Conservation (phyloP, 2,329 filamentous ascomycete species). For the Claviceps paspali region DNA sequence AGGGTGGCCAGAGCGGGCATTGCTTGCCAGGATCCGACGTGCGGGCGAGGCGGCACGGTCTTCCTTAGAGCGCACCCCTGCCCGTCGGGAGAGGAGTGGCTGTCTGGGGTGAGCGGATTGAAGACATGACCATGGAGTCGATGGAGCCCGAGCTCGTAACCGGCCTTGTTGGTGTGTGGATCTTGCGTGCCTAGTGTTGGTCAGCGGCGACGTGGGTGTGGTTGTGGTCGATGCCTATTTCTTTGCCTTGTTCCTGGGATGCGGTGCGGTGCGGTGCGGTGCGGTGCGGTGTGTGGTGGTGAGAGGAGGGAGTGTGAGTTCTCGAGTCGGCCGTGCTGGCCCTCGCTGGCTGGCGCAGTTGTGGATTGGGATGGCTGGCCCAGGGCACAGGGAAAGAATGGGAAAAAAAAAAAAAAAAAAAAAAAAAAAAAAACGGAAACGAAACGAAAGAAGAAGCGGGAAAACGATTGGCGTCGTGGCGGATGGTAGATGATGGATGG, state of each 20-base stretch:
- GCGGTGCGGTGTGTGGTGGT: background rate
- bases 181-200: conserved; percentile 3
- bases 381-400: background rate
- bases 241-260: too few species aligned
- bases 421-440: background rate
- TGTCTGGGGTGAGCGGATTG: conserved; percentile 7
- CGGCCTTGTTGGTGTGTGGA: conserved; percentile 5
- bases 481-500: conserved; percentile 1
- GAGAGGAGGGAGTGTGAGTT: background rate
- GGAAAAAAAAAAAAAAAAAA: too few species aligned
- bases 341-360: background rate
- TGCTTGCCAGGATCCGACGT: conserved; percentile 7
- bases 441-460: background rate
- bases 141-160: conserved; percentile 6
- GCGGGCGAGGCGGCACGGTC: conserved; percentile 7
- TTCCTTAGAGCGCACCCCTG: conserved; percentile 3
- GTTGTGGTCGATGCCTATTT: background rate
- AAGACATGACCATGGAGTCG: conserved; percentile 5
- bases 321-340: background rate
- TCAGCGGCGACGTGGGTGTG: conserved; percentile 3
- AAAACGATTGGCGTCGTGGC: too few species aligned
- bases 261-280: background rate
- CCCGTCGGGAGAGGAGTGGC: background rate
- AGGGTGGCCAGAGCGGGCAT: conserved; percentile 10
- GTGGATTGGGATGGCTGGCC: too few species aligned